phyloP scores from a whole-genome alignment of 2,329 filamentous ascomycete genomes.

The Sclerotinia spermophila region DNA sequence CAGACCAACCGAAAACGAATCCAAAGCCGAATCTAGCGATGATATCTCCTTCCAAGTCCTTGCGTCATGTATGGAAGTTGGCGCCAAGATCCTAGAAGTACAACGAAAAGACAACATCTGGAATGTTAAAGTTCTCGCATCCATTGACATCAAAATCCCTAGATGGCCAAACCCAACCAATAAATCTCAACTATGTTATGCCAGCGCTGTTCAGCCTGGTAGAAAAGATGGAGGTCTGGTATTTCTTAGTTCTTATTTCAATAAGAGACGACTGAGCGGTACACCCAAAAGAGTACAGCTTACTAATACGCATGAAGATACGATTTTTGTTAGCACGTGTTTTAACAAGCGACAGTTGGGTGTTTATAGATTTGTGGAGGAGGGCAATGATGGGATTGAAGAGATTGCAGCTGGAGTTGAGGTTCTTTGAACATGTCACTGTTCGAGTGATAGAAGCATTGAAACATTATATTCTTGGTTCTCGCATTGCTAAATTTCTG shows the following conservation, averaged over 20 bases:
- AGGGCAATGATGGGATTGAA: neutral
- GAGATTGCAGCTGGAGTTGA: neutral
- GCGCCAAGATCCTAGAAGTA: constrained; percentile 61
- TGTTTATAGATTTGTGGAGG: constrained; percentile 51
- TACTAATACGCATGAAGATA: constrained; percentile 23
- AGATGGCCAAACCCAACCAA: constrained; percentile 49
- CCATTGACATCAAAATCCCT: neutral
- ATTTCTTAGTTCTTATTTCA: constrained; percentile 14
- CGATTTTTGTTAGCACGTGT: constrained; percentile 63
- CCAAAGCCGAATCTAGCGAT: constrained; percentile 1
- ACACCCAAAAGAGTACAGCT: neutral
- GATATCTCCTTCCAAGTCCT: constrained; percentile 51
- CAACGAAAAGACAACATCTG: constrained; percentile 45
- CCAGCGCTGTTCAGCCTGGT: constrained; percentile 62
- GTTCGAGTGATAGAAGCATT: neutral
- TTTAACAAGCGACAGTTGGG: constrained; percentile 73
- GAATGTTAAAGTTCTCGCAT: constrained; percentile 54
- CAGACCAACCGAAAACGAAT: neutral
- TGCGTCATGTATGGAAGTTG: constrained; percentile 92
- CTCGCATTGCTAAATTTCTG: neutral
- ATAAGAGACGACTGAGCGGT: constrained; percentile 12
- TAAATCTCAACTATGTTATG: constrained; percentile 92
- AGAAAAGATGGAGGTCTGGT: constrained; percentile 20
- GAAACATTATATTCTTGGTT: neutral
- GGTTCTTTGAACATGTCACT: neutral